Percentiles rank a stretch among this genome's conserved stretches.
phyloP scores from a whole-genome alignment of 2,329 filamentous ascomycete species.

The Colletotrichum lindemuthianum region DNA sequence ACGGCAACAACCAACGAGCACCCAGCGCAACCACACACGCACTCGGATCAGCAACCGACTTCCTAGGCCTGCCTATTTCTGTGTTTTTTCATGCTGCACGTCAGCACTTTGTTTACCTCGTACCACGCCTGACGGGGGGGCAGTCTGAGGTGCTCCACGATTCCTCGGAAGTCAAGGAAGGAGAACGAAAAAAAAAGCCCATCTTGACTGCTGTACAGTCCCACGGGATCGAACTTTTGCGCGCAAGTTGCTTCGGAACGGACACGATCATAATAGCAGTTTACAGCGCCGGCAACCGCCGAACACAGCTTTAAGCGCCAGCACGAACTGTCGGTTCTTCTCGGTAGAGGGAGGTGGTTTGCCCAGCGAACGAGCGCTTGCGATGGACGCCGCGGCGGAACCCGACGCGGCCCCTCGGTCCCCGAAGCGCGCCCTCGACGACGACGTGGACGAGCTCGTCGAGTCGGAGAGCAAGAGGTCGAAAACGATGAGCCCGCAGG shows the following conservation, averaged over 20 bases:
- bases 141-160: neutral
- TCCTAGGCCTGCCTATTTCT: neutral
- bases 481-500: slow-evolving; percentile 15
- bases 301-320: too few species aligned
- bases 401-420: slow-evolving; percentile 2
- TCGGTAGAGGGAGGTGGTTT: too few species aligned
- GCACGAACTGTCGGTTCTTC: too few species aligned
- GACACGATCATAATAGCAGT: too few species aligned
- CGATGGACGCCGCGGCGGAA: neutral
- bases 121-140: neutral
- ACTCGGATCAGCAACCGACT: too few species aligned
- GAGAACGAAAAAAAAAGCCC: too few species aligned
- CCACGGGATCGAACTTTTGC: too few species aligned
- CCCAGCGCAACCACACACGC: neutral
- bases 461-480: slow-evolving; percentile 22
- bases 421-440: slow-evolving; percentile 23
- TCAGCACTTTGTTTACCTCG: slow-evolving; percentile 9
- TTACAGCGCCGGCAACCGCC: too few species aligned
- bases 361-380: too few species aligned
- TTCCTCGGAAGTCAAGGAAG: neutral
- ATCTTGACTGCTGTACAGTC: too few species aligned
- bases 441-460: slow-evolving; percentile 10
- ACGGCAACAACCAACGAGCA: neutral
- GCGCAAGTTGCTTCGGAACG: too few species aligned
- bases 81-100: neutral